These are phyloP conservation scores for Suhomyces maxii DNA, from an alignment of 1,139 yeast genomes.

Conservation along the genomic window DNA sequence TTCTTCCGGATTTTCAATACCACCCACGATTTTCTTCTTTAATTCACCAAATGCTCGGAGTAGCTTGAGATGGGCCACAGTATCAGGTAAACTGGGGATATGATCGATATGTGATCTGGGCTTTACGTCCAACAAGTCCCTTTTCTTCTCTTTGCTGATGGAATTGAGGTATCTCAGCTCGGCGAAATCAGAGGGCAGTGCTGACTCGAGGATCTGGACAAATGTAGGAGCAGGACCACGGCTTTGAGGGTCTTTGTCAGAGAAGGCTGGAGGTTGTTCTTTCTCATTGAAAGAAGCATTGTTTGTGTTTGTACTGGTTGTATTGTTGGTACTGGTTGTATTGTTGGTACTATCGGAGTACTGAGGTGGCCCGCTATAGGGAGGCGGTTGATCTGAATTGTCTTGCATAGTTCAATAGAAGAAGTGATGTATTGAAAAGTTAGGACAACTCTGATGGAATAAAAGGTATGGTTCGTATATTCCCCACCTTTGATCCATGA, in stretches of 20 bases:
- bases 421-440: background rate
- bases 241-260: background rate
- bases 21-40: conserved; percentile 17
- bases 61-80: conserved; percentile 33
- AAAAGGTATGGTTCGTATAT: background rate
- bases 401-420: too few relatives aligned
- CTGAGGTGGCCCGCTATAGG: background rate
- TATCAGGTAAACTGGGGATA: conserved; percentile 13
- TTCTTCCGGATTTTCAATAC: conserved; percentile 11
- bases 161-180: background rate
- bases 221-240: background rate
- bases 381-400: background rate
- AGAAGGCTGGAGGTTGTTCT: too few relatives aligned
- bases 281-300: background rate
- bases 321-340: background rate
- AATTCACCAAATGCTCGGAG: conserved; percentile 29
- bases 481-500: too few relatives aligned
- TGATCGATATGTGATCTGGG: conserved; percentile 2
- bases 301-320: too few relatives aligned
- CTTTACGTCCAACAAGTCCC: background rate
- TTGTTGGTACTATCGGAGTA: background rate
- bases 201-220: background rate
- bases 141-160: background rate
- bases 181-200: background rate
- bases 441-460: background rate